Conservation (phyloP, 306 rosid genomes). For the Ammopiptanthus mongolicus region DNA sequence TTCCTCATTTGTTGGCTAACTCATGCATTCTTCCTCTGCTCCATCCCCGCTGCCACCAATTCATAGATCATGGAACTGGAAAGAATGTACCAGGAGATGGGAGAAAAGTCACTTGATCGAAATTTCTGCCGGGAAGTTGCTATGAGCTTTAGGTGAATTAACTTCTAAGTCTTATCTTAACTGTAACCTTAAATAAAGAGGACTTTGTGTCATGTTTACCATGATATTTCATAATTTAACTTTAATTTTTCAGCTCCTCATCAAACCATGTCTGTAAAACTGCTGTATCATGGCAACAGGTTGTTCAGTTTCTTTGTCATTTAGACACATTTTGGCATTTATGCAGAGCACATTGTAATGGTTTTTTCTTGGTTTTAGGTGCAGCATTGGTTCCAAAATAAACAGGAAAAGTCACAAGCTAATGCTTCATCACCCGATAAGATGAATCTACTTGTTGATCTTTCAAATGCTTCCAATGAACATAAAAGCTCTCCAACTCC, state of each 20-base stretch:
- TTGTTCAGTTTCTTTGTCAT: constrained; percentile 7
- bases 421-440: constrained; percentile 22
- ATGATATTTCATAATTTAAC: neutral
- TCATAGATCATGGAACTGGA: constrained; percentile 33
- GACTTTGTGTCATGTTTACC: neutral
- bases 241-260: constrained; percentile 30
- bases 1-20: no score
- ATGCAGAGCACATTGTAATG: no score
- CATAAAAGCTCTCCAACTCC: constrained; percentile 22
- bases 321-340: neutral
- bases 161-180: neutral
- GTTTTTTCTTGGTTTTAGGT: no score
- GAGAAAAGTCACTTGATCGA: constrained; percentile 20
- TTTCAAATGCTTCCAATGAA: constrained; percentile 35
- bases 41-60: neutral
- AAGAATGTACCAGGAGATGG: constrained; percentile 23
- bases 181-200: neutral
- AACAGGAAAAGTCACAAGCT: neutral
- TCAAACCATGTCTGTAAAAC: constrained; percentile 3
- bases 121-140: constrained; percentile 31
- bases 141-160: constrained; percentile 25
- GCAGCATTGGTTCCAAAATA: constrained; percentile 32
- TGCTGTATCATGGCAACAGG: constrained; percentile 41
- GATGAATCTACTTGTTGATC: constrained; percentile 35
- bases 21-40: no score